Conservation (phyloP, 371 early-diverging fungal species). For the Mortierella sp. region DNA sequence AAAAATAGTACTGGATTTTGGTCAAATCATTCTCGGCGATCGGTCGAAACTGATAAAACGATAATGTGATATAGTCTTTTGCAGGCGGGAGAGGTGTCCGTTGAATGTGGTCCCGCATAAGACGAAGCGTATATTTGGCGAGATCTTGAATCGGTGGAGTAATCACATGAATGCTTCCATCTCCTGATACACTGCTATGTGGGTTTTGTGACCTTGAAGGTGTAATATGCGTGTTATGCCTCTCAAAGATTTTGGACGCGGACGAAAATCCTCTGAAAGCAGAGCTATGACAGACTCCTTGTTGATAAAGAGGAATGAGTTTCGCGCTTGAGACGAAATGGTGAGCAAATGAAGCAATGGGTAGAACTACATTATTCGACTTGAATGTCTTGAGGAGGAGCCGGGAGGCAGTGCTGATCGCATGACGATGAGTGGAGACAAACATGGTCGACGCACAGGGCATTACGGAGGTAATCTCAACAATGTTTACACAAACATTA, state of each 20-base stretch:
- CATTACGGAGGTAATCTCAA: not conserved
- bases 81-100: slow-evolving; percentile 49
- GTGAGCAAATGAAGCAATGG: not conserved
- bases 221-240: not conserved
- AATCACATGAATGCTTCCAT: slow-evolving; percentile 23
- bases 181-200: slow-evolving; percentile 21
- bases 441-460: slow-evolving; percentile 14
- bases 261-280: slow-evolving; percentile 6
- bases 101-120: slow-evolving; percentile 43
- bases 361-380: not conserved
- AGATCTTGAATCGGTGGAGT: slow-evolving; percentile 18
- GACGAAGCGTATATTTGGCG: slow-evolving; percentile 15
- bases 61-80: slow-evolving; percentile 71
- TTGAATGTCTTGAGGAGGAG: slow-evolving; percentile 2
- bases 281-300: not conserved
- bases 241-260: not conserved
- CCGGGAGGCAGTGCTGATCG: slow-evolving; percentile 18
- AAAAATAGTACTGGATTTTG: slow-evolving; percentile 63
- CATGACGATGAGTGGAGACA: slow-evolving; percentile 7
- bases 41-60: slow-evolving; percentile 79
- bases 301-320: not conserved
- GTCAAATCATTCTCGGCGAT: slow-evolving; percentile 59
- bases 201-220: not conserved
- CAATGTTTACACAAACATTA: not conserved
- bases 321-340: not conserved